Base-by-base conservation (phyloP, 257 asterid genomes). In the Orobanche coerulescens region DNA sequence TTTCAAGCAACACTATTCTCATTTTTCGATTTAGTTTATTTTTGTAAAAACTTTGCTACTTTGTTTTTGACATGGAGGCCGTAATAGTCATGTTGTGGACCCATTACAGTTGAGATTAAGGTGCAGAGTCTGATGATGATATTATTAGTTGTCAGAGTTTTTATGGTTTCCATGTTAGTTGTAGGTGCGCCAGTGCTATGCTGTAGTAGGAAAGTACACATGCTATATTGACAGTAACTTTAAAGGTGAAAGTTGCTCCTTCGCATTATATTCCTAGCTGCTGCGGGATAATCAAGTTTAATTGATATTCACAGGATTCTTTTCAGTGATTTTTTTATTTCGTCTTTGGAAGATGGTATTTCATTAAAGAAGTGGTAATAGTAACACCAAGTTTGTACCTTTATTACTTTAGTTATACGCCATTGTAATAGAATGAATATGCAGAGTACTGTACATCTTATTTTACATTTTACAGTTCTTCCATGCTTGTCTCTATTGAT, bases 211-310 rank as follows among this genome's bases (percentile, higher is more conserved):
- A 58, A 73, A 37, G 34, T 58, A 30, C 25, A 39, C 42, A 4
- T 42, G 61, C 58, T 49, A 4, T 46, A 50, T 57, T 37, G 48
- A 59, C 48, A 33, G 52, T 2, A 51, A 26, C 18, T 40, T 37
- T 37, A 59, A 30, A 31, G 66, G 72, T 70, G 33, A 64, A 61
- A 43, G 20, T 50, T 52, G 65, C 25, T 63, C 13, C 22, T 19
- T 39, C 30, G 25, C 61, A 19, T 70, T 62, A 43, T 46, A 36
- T 6, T 22, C 63, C 20, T 16, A 33, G 34, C 9, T 69, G 25
- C 64, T 39, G 33, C 16, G 34, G 14, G 25, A 55, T 3, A 22
- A 52, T 46, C 37, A 26, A 36, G n/a, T 15, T 52, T 25, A 53
- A 12, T 42, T 36, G 16, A 30, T 22, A 2, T 39, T 37, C 31